Conservation (phyloP, 2,329 filamentous ascomycete species). For the Sporothrix pallida region DNA sequence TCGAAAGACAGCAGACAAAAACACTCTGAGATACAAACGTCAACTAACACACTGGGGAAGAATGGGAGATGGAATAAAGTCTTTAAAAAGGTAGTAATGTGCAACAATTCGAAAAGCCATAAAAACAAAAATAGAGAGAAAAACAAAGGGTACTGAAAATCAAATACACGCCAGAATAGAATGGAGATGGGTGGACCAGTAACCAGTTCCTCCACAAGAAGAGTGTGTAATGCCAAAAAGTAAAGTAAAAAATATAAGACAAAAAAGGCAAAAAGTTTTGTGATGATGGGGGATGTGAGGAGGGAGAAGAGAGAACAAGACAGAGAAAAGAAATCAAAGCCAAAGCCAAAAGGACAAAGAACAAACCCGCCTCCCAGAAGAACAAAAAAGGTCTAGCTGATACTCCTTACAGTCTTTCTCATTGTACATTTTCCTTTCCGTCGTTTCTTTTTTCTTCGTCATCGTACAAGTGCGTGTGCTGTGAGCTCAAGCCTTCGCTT, state of each 20-base stretch:
- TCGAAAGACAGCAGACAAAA: background rate
- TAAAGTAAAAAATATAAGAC: conserved; percentile 9
- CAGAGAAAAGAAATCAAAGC: background rate
- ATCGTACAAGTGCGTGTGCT: conserved; percentile 32
- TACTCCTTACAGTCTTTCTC: conserved; percentile 1
- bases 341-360: background rate
- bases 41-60: background rate
- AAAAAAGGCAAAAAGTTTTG: conserved; percentile 3
- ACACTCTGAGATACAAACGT: conserved; percentile 4
- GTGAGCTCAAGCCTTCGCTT: background rate
- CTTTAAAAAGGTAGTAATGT: conserved; percentile 20
- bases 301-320: background rate
- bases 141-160: conserved; percentile 6
- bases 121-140: background rate
- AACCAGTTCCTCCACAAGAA: conserved; percentile 23
- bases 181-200: conserved; percentile 22
- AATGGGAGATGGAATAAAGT: conserved; percentile 25
- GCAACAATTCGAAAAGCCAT: background rate
- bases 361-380: background rate
- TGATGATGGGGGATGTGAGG: background rate
- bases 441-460: conserved; percentile 28
- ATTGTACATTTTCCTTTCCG: background rate
- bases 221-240: conserved; percentile 22
- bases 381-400: background rate
- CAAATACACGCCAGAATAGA: conserved; percentile 16